Evolutionary conservation across 1,284 basidiomycete genomes (phyloP), one percentile per base, ranked within the genome.

Genomic region (Sporisorium graminicola): DNA sequence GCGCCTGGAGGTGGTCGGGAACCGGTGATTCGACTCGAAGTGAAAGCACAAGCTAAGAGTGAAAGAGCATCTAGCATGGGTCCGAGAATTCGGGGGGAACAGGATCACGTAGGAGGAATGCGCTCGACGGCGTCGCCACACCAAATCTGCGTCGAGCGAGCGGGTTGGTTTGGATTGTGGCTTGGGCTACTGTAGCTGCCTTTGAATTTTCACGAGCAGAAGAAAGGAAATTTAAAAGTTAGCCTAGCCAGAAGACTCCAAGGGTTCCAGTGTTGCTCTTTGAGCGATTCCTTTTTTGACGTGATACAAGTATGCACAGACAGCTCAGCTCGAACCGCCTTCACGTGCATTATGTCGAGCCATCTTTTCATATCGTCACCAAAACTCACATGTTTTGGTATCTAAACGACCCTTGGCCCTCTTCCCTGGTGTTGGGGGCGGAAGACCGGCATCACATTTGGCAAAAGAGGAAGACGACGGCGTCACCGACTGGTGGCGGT

Each of bases 71-170:
- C n/a, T 49, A 37, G 50, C 40, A 53, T 58, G 62, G 55, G 62
- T 53, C 55, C 55, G 52, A 51, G 43, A 61, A 20, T 44, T 54
- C 51, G 43, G 43, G 35, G 43, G n/a, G n/a, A n/a, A n/a, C n/a
- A n/a, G n/a, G n/a, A n/a, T n/a, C n/a, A n/a, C n/a, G n/a, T n/a
- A n/a, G n/a, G n/a, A 52, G 50, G 58, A 43, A 61, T 53, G 51
- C 51, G 51, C 43, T 43, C 12, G 10, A 50, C 10, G 49, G 49
- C 49, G 49, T 31, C 49, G 49, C 49, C 49, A 50, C 49, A 50
- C 49, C 18, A 10, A 50, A 20, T 49, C 16, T 29, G 46, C 47
- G 29, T 24, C 47, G 22, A 26, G 37, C 37, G 12, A 49, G 14
- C 47, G 16, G 8, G 16, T 37, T 37, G 35, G 35, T 3, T 37